These are phyloP conservation scores for Xanthoconium stramineum DNA, from an alignment of 768 basidiomycete genomes.

Conservation along the genomic window DNA sequence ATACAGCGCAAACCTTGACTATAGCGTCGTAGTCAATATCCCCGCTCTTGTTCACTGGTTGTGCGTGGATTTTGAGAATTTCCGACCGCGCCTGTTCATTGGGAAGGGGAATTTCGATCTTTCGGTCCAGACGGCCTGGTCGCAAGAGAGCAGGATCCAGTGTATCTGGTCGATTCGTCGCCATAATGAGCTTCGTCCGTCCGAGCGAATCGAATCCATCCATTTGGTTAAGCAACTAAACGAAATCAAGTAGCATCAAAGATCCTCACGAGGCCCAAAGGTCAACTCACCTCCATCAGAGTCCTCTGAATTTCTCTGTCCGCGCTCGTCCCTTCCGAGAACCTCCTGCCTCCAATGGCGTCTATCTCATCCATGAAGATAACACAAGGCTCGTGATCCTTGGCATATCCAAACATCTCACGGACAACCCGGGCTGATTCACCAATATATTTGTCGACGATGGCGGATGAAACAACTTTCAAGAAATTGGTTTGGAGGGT, in stretches of 20 bases:
- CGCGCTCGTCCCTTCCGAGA: constrained; percentile 95
- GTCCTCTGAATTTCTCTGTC: constrained; percentile 99
- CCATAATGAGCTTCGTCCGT: constrained; percentile 96
- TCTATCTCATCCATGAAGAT: constrained; percentile 99
- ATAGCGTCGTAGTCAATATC: constrained; percentile 98
- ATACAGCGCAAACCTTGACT: constrained; percentile 65
- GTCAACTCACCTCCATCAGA: constrained; percentile 78
- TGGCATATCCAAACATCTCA: constrained; percentile 99
- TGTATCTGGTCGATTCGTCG: constrained; percentile 98
- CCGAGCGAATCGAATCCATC: constrained; percentile 99
- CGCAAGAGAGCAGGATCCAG: constrained; percentile 95
- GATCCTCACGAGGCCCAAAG: neutral
- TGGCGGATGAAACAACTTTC: constrained; percentile 97
- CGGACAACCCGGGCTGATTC: constrained; percentile 94
- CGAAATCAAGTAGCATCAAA: neutral
- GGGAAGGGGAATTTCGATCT: constrained; percentile 96
- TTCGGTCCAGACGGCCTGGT: constrained; percentile 93
- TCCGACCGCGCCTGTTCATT: constrained; percentile 96
- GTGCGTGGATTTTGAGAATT: constrained; percentile 96
- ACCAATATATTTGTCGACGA: constrained; percentile 98
- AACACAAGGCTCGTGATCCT: constrained; percentile 96
- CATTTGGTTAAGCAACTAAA: constrained; percentile 95
- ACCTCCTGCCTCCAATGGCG: constrained; percentile 89
- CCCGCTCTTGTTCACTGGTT: constrained; percentile 89
- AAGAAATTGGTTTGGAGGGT: constrained; percentile 95